Conservation (phyloP, 805 yeast species). For the Candida cerambycidarum region DNA sequence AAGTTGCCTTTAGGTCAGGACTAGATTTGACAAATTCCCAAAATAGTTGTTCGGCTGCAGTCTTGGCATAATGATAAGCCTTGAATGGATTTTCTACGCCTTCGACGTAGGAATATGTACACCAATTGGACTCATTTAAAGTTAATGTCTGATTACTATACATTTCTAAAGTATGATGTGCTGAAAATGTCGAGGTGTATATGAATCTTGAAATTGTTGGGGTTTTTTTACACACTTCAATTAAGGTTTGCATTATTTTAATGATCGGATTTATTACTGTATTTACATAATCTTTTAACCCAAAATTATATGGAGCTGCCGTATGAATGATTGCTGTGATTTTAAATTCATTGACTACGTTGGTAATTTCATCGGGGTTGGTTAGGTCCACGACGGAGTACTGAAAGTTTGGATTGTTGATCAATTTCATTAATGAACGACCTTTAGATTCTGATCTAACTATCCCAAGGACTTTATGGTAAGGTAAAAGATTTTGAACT, state of each 20-base stretch:
- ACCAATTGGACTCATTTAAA: slow-evolving; percentile 36
- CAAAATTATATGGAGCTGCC: slow-evolving; percentile 29
- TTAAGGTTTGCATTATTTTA: slow-evolving; percentile 35
- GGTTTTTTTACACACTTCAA: slow-evolving; percentile 28
- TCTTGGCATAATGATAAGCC: slow-evolving; percentile 48
- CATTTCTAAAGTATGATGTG: slow-evolving; percentile 23
- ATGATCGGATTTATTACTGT: slow-evolving; percentile 30
- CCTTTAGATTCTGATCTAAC: slow-evolving; percentile 48
- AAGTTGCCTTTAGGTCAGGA: slow-evolving; percentile 31
- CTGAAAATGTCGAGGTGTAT: slow-evolving; percentile 45
- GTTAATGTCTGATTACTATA: slow-evolving; percentile 6
- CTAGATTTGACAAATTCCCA: slow-evolving; percentile 49
- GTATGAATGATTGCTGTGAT: slow-evolving; percentile 26
- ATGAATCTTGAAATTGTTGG: slow-evolving; percentile 52
- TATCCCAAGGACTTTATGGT: slow-evolving; percentile 33
- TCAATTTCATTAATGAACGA: slow-evolving; percentile 17
- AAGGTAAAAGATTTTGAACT: slow-evolving; percentile 8
- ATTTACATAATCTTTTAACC: slow-evolving; percentile 20
- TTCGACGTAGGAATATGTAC: slow-evolving; percentile 22
- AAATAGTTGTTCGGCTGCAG: slow-evolving; percentile 54
- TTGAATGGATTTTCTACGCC: slow-evolving; percentile 12
- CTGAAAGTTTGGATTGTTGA: slow-evolving; percentile 12
- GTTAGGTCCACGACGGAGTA: slow-evolving; percentile 23
- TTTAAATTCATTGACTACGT: slow-evolving; percentile 21
- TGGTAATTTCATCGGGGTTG: slow-evolving; percentile 24